These are phyloP conservation scores for Cardiospermum halicacabum DNA, from an alignment of 345 rosid species.

Conservation along the genomic window DNA sequence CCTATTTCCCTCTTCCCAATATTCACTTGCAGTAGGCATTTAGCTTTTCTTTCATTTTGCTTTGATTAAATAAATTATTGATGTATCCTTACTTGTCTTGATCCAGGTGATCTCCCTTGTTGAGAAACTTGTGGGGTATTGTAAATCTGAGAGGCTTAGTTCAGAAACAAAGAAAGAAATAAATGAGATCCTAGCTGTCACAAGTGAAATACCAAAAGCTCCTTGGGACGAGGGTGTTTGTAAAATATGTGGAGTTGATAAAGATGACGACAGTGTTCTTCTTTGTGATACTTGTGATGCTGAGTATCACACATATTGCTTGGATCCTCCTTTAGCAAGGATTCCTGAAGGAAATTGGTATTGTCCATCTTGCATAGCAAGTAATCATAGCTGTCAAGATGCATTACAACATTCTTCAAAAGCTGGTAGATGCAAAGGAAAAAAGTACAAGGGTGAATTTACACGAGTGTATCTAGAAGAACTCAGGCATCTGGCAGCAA, in stretches of 20 bases:
- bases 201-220: conserved; percentile 79
- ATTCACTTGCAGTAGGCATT: not conserved
- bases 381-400: conserved; percentile 46
- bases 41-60: conserved; percentile 8
- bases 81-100: conserved; percentile 7
- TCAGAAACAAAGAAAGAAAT: conserved; percentile 65
- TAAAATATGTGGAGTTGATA: conserved; percentile 96
- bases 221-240: conserved; percentile 99
- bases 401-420: conserved; percentile 41
- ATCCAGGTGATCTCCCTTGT: conserved; percentile 67
- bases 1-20: not conserved
- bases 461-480: conserved; percentile 60
- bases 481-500: conserved; percentile 47
- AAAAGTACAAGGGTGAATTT: conserved; percentile 69
- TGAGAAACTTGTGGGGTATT: conserved; percentile 56
- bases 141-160: conserved; percentile 49
- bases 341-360: conserved; percentile 99
- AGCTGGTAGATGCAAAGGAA: conserved; percentile 35
- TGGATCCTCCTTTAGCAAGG: conserved; percentile 92
- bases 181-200: conserved; percentile 56
- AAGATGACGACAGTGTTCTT: conserved; percentile 95
- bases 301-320: conserved; percentile 97
- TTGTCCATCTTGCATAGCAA: conserved; percentile 82
- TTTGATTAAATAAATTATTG: conserved; percentile 1
- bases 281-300: conserved; percentile 96